Conservation (phyloP, 2,329 filamentous ascomycete genomes). For the Botrytis cinerea region DNA sequence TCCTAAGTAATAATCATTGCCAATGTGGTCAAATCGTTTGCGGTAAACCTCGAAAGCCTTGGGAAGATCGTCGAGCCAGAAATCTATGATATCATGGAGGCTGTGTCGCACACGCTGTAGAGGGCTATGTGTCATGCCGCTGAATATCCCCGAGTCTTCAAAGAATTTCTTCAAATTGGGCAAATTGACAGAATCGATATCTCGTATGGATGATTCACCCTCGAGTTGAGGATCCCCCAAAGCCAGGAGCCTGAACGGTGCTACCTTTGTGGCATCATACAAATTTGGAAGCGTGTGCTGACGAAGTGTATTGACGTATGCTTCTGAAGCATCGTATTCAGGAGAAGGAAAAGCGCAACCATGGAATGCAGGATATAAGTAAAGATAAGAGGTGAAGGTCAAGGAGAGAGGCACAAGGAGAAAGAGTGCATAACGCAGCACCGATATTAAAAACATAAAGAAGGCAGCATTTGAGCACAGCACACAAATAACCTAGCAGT, state of each 20-base stretch:
- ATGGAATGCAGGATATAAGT: constrained; percentile 81
- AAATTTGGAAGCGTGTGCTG: constrained; percentile 31
- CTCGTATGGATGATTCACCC: constrained; percentile 81
- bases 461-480: constrained; percentile 33
- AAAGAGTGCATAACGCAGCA: constrained; percentile 44
- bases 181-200: constrained; percentile 53
- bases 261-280: constrained; percentile 43
- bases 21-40: constrained; percentile 84
- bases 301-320: constrained; percentile 37
- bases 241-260: constrained; percentile 83
- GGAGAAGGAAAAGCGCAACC: constrained; percentile 74
- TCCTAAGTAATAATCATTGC: constrained; percentile 92
- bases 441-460: constrained; percentile 41
- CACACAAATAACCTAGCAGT: background rate
- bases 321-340: constrained; percentile 31
- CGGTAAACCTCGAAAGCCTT: constrained; percentile 65
- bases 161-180: constrained; percentile 52
- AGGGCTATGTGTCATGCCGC: constrained; percentile 50
- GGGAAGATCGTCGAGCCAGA: constrained; percentile 68
- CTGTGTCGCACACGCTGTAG: constrained; percentile 55
- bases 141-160: constrained; percentile 32
- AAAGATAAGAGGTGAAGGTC: constrained; percentile 74
- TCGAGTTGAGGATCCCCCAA: constrained; percentile 93
- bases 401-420: constrained; percentile 66
- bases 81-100: constrained; percentile 60